Evolutionary conservation across 805 yeast species (phyloP), one percentile per base, ranked within the genome.

Genomic region (Kuraishia floccosa): DNA sequence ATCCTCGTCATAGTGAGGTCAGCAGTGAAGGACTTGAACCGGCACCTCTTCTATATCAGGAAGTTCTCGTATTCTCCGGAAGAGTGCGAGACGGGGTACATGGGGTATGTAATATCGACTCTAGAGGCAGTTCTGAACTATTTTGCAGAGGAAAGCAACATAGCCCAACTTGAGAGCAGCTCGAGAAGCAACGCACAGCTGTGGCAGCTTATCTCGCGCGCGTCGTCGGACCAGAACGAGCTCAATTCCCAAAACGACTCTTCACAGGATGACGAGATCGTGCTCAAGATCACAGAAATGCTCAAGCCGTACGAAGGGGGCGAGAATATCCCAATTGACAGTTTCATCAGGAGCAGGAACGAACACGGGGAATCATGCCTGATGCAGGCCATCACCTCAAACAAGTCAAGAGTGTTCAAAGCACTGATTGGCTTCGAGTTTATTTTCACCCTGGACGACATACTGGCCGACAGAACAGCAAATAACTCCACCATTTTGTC

Each of bases 21-120:
- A 2, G 63, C 63, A 24, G 68, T 81, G 2, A 58, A 59, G 3
- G 54, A 76, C 41, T 46, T 85, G 17, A 77, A 72, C 39, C 65
- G 71, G 2, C 86, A 81, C 39, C 46, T 87, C 8, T 63, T 56
- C 28, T 85, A 83, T 47, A 65, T 86, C 30, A 72, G 73, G 37
- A 58, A 65, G 24, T 84, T 79, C 44, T 65, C 77, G 15, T 56
- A 56, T 3, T 39, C 44, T 0, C 51, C 52, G 23, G 55, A 52
- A n/a, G 62, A 61, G 24, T 44, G 60, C 6, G 70, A 63, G 25
- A 46, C 60, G 3, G 95, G 95, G 0, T 59, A 70, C 16, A 50
- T 69, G 19, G 93, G 83, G 8, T 89, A 89, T 48, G 76, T 86
- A 1, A 40, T 85, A 10, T 78, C 94, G 27, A 84, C 94, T 5